phyloP scores from a whole-genome alignment of 2,329 filamentous ascomycete genomes.

The Colletotrichum caudatum region DNA sequence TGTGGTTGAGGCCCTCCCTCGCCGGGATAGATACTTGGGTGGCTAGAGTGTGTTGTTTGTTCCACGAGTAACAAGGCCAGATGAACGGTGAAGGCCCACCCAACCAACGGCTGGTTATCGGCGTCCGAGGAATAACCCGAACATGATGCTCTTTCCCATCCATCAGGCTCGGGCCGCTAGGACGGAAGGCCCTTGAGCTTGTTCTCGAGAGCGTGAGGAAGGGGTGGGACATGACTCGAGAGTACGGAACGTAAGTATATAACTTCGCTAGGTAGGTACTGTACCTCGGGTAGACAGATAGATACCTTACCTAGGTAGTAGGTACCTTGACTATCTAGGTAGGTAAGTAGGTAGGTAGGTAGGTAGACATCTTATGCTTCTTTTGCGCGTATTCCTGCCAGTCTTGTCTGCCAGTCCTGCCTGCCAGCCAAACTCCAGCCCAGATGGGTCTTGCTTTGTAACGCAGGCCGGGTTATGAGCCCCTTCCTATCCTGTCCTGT shows the following conservation, averaged over 20 bases:
- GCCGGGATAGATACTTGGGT: neutral
- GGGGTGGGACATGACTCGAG: neutral
- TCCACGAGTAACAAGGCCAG: neutral
- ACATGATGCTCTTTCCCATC: neutral
- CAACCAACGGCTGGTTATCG: neutral
- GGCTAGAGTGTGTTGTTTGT: too few relatives aligned
- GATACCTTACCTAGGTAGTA: too few relatives aligned
- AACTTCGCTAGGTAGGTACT: neutral
- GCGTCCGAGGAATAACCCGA: neutral
- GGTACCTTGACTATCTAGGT: too few relatives aligned
- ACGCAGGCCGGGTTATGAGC: neutral
- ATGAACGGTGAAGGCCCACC: neutral
- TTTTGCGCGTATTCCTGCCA: neutral
- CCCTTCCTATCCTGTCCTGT: neutral
- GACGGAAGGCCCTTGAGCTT: neutral
- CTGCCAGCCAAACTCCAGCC: too few relatives aligned
- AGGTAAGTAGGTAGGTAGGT: too few relatives aligned
- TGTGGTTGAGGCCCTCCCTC: neutral
- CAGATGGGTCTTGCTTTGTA: neutral
- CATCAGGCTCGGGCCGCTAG: neutral
- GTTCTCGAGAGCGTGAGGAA: neutral
- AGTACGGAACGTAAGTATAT: neutral
- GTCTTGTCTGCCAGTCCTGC: neutral
- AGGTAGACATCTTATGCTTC: too few relatives aligned
- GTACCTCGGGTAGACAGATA: neutral